Percentiles rank a stretch among this genome's conserved stretches.
Conservation (phyloP, 495 filamentous ascomycete species). For the Neurospora intermedia region DNA sequence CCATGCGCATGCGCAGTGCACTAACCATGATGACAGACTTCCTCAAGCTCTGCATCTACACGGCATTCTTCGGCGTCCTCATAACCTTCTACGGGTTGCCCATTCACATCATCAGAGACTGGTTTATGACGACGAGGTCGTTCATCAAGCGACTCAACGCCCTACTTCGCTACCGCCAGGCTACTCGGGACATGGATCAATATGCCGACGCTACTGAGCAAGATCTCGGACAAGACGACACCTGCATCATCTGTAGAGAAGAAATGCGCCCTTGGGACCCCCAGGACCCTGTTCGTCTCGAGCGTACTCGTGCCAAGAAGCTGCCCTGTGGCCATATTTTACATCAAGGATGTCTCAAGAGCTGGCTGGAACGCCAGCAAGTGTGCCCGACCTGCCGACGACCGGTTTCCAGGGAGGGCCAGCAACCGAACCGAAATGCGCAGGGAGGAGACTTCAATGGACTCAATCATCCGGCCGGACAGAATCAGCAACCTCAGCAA, state of each 20-base stretch:
- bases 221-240: slow-evolving; percentile 75
- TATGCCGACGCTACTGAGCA: slow-evolving; percentile 89
- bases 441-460: slow-evolving; percentile 22
- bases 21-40: slow-evolving; percentile 50
- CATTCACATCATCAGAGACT: slow-evolving; percentile 91
- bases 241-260: slow-evolving; percentile 96
- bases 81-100: slow-evolving; percentile 89
- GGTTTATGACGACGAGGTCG: slow-evolving; percentile 84
- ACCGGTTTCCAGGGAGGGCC: slow-evolving; percentile 49
- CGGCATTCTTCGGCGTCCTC: slow-evolving; percentile 85
- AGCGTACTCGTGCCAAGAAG: slow-evolving; percentile 84
- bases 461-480: slow-evolving; percentile 18
- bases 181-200: slow-evolving; percentile 79
- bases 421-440: slow-evolving; percentile 15
- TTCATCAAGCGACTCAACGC: slow-evolving; percentile 81
- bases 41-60: slow-evolving; percentile 77
- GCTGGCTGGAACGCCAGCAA: slow-evolving; percentile 97
- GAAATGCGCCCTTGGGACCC: slow-evolving; percentile 75
- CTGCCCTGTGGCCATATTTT: slow-evolving; percentile 93
- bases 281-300: slow-evolving; percentile 42
- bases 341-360: slow-evolving; percentile 86
- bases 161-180: slow-evolving; percentile 78
- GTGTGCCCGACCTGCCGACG: slow-evolving; percentile 91
- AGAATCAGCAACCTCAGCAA: slow-evolving; percentile 19
- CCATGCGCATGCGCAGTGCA: neutral